Evolutionary conservation across 225 moss, liverwort and hornwort genomes (phyloP).

Genomic region (Sphagnum tenellum): DNA sequence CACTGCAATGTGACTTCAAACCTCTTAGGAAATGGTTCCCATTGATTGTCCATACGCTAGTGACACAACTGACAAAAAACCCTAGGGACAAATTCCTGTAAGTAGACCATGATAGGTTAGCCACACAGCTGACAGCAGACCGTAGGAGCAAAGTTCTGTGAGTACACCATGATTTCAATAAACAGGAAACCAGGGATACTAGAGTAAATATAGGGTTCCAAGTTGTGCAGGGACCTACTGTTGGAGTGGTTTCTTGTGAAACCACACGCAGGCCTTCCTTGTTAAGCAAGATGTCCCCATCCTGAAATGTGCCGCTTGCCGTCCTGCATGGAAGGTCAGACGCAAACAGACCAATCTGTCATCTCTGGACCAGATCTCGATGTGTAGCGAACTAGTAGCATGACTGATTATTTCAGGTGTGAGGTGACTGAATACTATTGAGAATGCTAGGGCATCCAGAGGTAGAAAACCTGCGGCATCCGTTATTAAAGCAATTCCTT

Average conservation of each 20-base stretch:
- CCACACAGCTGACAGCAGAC: too few species aligned
- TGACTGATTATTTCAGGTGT: neutral
- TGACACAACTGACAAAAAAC: too few species aligned
- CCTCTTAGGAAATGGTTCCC: too few species aligned
- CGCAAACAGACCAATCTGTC: neutral
- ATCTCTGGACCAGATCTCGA: neutral
- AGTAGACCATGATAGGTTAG: too few species aligned
- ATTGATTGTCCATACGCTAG: too few species aligned
- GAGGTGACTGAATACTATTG: neutral
- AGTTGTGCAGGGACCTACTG: conserved; percentile 12
- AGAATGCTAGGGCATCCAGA: too few species aligned
- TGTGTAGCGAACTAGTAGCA: neutral
- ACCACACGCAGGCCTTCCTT: conserved; percentile 45
- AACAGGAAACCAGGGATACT: too few species aligned
- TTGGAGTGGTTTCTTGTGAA: conserved; percentile 35
- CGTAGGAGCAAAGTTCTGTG: too few species aligned
- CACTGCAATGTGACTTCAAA: too few species aligned
- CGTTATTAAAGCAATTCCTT: neutral
- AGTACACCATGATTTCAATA: too few species aligned
- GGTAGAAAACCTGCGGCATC: neutral
- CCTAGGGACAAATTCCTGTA: too few species aligned
- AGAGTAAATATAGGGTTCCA: too few species aligned
- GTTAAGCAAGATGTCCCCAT: conserved; percentile 55
- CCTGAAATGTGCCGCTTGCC: conserved; percentile 70
- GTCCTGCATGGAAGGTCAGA: conserved; percentile 24